Evolutionary conservation across 108 stramenopile genomes (phyloP).

Genomic region (Stephanodiscus triporus): DNA sequence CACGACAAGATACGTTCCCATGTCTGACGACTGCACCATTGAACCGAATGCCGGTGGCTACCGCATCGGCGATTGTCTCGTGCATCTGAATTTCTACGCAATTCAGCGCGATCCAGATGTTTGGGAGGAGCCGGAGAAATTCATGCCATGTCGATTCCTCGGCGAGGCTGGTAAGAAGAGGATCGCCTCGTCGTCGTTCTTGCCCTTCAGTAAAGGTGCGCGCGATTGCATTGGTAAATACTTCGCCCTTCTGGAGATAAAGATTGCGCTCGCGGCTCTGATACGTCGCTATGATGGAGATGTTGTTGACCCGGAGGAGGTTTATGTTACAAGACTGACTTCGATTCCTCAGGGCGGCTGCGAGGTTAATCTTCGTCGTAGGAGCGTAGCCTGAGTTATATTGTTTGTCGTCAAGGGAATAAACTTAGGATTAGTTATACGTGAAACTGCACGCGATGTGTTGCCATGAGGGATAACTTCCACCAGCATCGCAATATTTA

Average conservation of each 20-base stretch:
- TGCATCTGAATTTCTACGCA: conserved; percentile 50
- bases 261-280: conserved; percentile 49
- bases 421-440: background rate
- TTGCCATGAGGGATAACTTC: no score
- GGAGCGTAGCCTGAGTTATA: background rate
- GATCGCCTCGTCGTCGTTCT: conserved; percentile 18
- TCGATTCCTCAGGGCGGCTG: conserved; percentile 36
- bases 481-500: background rate
- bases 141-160: conserved; percentile 46
- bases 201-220: conserved; percentile 47
- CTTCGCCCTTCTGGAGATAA: conserved; percentile 52
- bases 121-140: conserved; percentile 45
- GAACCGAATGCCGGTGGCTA: conserved; percentile 13
- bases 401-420: background rate
- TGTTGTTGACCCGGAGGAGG: conserved; percentile 30
- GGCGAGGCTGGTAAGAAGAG: conserved; percentile 29
- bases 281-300: conserved; percentile 37
- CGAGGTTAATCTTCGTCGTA: conserved; percentile 21
- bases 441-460: no score
- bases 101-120: conserved; percentile 46
- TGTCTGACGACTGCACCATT: background rate
- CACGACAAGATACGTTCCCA: conserved; percentile 25
- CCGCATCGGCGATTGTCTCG: conserved; percentile 26
- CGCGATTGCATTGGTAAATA: conserved; percentile 59
- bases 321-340: conserved; percentile 23